phyloP scores from a whole-genome alignment of 441 rosid genomes.

The Brassica hybrid region DNA sequence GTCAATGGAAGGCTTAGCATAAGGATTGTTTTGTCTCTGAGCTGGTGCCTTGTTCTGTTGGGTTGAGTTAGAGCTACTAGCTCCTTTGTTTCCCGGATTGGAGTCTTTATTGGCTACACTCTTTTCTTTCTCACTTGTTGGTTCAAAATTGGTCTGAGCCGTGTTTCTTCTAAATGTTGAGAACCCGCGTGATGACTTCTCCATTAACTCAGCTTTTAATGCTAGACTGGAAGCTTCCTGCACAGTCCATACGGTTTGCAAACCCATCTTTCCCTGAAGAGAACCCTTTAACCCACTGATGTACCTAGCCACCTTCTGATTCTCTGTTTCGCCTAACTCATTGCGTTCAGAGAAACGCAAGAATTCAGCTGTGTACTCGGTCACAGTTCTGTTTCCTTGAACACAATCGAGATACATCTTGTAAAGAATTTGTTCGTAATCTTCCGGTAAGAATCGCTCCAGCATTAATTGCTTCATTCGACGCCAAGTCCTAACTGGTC shows the following conservation, averaged over 20 bases:
- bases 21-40: background rate
- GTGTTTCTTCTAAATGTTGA: background rate
- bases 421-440: background rate
- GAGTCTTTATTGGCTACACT: too few relatives aligned
- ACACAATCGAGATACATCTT: background rate
- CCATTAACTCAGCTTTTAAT: background rate
- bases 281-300: background rate
- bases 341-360: background rate
- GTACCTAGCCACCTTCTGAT: background rate
- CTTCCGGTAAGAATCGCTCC: background rate
- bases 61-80: too few relatives aligned
- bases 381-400: background rate
- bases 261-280: background rate
- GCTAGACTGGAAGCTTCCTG: slow-evolving; percentile 8
- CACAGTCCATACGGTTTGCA: background rate
- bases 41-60: background rate
- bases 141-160: background rate
- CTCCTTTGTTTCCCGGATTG: too few relatives aligned
- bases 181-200: too few relatives aligned
- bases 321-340: background rate
- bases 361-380: background rate
- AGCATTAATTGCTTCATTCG: background rate
- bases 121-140: too few relatives aligned
- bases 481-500: background rate
- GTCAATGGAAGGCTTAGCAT: background rate